Conservation (phyloP, 805 yeast species). For the Candida tammaniensis region DNA sequence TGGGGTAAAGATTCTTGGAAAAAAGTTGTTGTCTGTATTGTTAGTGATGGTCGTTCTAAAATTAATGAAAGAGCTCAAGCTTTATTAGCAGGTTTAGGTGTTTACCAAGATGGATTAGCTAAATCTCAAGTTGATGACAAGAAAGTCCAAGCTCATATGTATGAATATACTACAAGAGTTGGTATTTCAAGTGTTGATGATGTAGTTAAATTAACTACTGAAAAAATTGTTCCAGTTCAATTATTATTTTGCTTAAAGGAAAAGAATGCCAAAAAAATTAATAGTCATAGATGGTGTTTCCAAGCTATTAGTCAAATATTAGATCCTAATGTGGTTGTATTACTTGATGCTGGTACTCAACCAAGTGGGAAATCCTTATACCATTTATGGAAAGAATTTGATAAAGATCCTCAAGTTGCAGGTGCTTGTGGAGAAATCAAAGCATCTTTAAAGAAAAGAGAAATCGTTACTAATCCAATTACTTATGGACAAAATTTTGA, state of each 20-base stretch:
- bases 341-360: conserved; percentile 65
- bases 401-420: conserved; percentile 56
- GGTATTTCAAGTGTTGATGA: conserved; percentile 47
- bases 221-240: conserved; percentile 61
- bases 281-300: conserved; percentile 69
- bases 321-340: conserved; percentile 54
- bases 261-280: conserved; percentile 60
- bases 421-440: conserved; percentile 75
- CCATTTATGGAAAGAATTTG: conserved; percentile 62
- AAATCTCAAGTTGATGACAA: conserved; percentile 57
- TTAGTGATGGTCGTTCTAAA: conserved; percentile 65
- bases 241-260: conserved; percentile 61
- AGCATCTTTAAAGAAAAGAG: conserved; percentile 49
- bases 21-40: conserved; percentile 59
- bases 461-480: conserved; percentile 53
- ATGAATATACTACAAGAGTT: conserved; percentile 63
- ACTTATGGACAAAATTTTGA: conserved; percentile 68
- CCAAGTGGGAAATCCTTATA: conserved; percentile 56
- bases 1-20: conserved; percentile 56
- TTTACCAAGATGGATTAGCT: conserved; percentile 66
- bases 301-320: conserved; percentile 59
- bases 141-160: conserved; percentile 62
- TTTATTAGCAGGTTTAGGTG: conserved; percentile 60
- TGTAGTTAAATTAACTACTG: conserved; percentile 50
- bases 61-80: conserved; percentile 63